Percentiles rank a stretch among this genome's conserved stretches.
These are phyloP conservation scores for Corrigiola litoralis DNA, from an alignment of 179 eudicot species.

Conservation along the genomic window DNA sequence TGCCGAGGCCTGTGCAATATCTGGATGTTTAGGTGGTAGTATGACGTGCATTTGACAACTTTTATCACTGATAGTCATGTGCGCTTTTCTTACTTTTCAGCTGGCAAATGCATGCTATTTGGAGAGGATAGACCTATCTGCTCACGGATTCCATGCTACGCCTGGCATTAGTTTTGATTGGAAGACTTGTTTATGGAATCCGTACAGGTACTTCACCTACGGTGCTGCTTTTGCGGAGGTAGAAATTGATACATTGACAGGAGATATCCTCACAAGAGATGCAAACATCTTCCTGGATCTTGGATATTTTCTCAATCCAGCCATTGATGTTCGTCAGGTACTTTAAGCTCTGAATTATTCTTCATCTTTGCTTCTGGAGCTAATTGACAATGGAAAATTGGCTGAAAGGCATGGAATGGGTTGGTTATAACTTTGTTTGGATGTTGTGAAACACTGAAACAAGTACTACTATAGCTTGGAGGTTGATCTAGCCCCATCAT, in stretches of 20 bases:
- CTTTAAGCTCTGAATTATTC: background rate
- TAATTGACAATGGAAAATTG: too few species aligned
- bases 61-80: too few species aligned
- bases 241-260: constrained; percentile 86
- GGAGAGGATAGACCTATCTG: constrained; percentile 97
- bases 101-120: constrained; percentile 64
- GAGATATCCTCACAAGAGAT: constrained; percentile 91
- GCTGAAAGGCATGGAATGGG: too few species aligned
- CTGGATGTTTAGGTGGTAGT: background rate
- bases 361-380: constrained; percentile 3
- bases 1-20: constrained; percentile 56
- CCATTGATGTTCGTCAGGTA: constrained; percentile 98
- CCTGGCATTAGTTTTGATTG: constrained; percentile 96
- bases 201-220: constrained; percentile 84
- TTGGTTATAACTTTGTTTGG: too few species aligned
- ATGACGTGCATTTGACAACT: background rate
- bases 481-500: too few species aligned
- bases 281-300: constrained; percentile 82
- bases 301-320: constrained; percentile 88
- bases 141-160: constrained; percentile 83
- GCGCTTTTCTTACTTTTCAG: constrained; percentile 36
- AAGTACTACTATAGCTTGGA: too few species aligned
- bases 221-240: constrained; percentile 99
- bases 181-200: constrained; percentile 66
- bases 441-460: too few species aligned